A percentile compares a stretch with the other conserved stretches of the same genome.
phyloP scores from a whole-genome alignment of 495 filamentous ascomycete species.

The Hapsidospora chrysogenum region DNA sequence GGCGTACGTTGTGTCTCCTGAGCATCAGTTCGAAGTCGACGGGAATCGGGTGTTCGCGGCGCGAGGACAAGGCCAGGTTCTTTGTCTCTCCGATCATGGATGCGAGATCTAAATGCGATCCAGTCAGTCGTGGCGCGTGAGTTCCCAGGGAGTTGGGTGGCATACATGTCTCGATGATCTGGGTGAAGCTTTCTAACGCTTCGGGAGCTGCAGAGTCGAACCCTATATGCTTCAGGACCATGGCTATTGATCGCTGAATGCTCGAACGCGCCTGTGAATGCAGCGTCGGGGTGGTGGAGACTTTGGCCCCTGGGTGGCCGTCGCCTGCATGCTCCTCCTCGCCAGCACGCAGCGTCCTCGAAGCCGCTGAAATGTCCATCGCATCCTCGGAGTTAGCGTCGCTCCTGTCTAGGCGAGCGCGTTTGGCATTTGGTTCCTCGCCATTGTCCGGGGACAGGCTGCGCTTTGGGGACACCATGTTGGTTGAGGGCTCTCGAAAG shows the following conservation, averaged over 20 bases:
- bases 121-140: slow-evolving; percentile 8
- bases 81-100: slow-evolving; percentile 15
- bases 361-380: too few relatives aligned
- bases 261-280: slow-evolving; percentile 13
- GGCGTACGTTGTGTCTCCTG: slow-evolving; percentile 16
- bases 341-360: too few relatives aligned
- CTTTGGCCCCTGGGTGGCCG: too few relatives aligned
- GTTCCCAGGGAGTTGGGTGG: background rate
- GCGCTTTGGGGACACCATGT: too few relatives aligned
- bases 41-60: slow-evolving; percentile 18
- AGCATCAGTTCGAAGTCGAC: slow-evolving; percentile 22
- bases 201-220: slow-evolving; percentile 21
- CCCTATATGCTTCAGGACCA: slow-evolving; percentile 22
- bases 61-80: slow-evolving; percentile 15
- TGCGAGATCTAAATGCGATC: slow-evolving; percentile 13
- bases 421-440: too few relatives aligned
- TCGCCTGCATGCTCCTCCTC: too few relatives aligned
- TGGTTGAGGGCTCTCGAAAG: too few relatives aligned
- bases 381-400: too few relatives aligned
- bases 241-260: slow-evolving; percentile 19
- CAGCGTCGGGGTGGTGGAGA: background rate
- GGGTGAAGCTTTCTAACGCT: slow-evolving; percentile 24
- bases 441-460: too few relatives aligned
- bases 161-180: slow-evolving; percentile 21
- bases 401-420: too few relatives aligned